Base-by-base conservation (phyloP, 306 rosid species). In the Prosopis cineraria region DNA sequence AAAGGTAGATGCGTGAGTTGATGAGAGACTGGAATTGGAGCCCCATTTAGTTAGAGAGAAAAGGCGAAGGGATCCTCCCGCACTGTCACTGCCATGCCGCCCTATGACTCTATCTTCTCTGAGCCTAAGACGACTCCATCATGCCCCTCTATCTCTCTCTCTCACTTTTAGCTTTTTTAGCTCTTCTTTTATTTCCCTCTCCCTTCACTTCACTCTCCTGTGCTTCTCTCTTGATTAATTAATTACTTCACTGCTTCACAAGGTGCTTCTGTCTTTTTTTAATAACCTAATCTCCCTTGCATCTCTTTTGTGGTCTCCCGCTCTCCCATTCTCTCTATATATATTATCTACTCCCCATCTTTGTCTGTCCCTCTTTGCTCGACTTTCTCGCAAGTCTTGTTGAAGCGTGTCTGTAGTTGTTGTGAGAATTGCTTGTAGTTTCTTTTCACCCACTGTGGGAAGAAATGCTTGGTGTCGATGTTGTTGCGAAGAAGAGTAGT, bases 101-200 rank as follows among this genome's bases (percentile, higher is more conserved):
- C 89, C 94, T 79, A 82, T 47, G 79, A 24, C 47, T 75, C 75
- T 75, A 40, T 76, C 85, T 83, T 81, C 82, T 91, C 89, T 87
- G 79, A 87, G 65, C 84, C 88, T 78, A 86, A 67, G 24, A 77
- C 73, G 63, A 73, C 45, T 64, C 68, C 82, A 72, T 55, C 78
- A 73, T 36, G 72, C 83, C 39, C 64, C 81, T 83, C 56, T 68
- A 4, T 64, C 31, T 65, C 45, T 33, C 19, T 65, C 70, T 36
- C 1, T n/a, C n/a, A n/a, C n/a, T n/a, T 39, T 6, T 60, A 53
- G 71, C 79, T 80, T 73, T 71, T 88, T 84, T 81, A 44, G 82
- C 90, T 64, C 78, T 78, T n/a, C 10, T 29, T 70, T 56, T 7
- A 75, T 44, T 72, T 37, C 76, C 50, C 55, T 56, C 56, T 73